These are phyloP conservation scores for Cladosporium sp. DNA, from an alignment of 2,329 filamentous ascomycete species.

Conservation along the genomic window DNA sequence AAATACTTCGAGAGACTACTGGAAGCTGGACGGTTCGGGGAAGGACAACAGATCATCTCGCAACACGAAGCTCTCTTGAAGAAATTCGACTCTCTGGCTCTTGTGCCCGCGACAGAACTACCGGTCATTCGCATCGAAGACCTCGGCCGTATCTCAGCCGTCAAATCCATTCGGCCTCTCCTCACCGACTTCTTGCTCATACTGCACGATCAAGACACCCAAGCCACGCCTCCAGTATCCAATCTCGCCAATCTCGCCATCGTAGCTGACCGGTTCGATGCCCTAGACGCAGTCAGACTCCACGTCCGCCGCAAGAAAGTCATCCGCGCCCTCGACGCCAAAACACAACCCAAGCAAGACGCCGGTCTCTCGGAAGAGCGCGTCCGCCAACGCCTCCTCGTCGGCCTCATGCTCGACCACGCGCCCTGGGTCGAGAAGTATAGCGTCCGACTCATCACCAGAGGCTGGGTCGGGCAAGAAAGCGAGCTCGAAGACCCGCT, in stretches of 20 bases:
- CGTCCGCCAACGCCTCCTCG: slow-evolving; percentile 67
- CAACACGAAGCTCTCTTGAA: slow-evolving; percentile 54
- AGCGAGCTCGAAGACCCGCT: slow-evolving; percentile 47
- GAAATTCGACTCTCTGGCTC: slow-evolving; percentile 48
- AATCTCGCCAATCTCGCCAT: slow-evolving; percentile 69
- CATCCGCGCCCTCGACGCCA: slow-evolving; percentile 44
- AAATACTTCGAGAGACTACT: slow-evolving; percentile 70
- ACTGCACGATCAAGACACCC: slow-evolving; percentile 58
- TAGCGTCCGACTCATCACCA: slow-evolving; percentile 65
- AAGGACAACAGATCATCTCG: slow-evolving; percentile 58
- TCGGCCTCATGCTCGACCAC: slow-evolving; percentile 65
- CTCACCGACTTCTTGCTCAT: slow-evolving; percentile 68
- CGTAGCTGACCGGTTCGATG: slow-evolving; percentile 73
- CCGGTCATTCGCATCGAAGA: slow-evolving; percentile 65
- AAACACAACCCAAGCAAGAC: slow-evolving; percentile 43
- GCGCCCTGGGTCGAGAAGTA: slow-evolving; percentile 60
- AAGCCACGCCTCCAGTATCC: slow-evolving; percentile 50
- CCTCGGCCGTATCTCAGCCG: slow-evolving; percentile 67
- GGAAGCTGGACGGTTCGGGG: slow-evolving; percentile 62
- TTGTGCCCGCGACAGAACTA: slow-evolving; percentile 50
- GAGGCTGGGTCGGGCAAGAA: slow-evolving; percentile 62
- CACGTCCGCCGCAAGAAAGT: slow-evolving; percentile 53
- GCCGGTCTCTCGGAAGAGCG: slow-evolving; percentile 59
- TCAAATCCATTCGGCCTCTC: slow-evolving; percentile 53
- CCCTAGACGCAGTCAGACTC: slow-evolving; percentile 55